A percentile compares a stretch with the other conserved stretches of the same genome.
These are phyloP conservation scores for Aspergillus ruber DNA, from an alignment of 2,329 filamentous ascomycete species.

Conservation along the genomic window DNA sequence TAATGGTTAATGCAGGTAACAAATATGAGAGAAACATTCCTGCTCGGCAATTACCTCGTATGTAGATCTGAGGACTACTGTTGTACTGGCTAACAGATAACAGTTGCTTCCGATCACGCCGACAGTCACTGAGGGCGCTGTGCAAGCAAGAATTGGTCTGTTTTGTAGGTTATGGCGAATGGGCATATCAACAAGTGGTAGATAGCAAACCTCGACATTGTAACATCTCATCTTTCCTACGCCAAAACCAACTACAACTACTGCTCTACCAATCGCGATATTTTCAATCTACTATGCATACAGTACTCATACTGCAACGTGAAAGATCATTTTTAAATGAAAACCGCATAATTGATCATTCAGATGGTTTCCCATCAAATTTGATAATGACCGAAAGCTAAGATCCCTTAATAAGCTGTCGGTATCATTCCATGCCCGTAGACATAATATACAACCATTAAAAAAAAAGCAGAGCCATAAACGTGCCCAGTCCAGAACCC, in stretches of 20 bases:
- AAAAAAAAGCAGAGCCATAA: conserved; percentile 51
- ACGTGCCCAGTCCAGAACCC: conserved; percentile 60
- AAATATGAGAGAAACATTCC: conserved; percentile 95
- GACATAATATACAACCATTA: conserved; percentile 59
- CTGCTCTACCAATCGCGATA: no score
- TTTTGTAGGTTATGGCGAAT: not conserved
- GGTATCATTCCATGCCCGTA: conserved; percentile 47
- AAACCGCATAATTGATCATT: not conserved
- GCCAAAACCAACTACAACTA: no score
- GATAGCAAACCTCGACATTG: no score
- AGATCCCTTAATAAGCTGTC: conserved; percentile 23
- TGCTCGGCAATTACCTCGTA: conserved; percentile 71
- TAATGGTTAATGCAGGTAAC: conserved; percentile 55
- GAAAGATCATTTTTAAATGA: not conserved
- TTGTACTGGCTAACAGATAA: not conserved
- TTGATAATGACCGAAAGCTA: not conserved
- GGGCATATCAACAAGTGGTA: no score
- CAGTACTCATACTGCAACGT: not conserved
- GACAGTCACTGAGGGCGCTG: conserved; percentile 3
- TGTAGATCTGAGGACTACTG: conserved; percentile 36
- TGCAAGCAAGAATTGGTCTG: not conserved
- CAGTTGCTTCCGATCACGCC: conserved; percentile 1
- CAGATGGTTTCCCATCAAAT: not conserved
- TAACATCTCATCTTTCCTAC: no score
- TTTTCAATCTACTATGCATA: no score